These are phyloP conservation scores for Boletellus ananiceps DNA, from an alignment of 768 basidiomycete genomes.

Conservation along the genomic window DNA sequence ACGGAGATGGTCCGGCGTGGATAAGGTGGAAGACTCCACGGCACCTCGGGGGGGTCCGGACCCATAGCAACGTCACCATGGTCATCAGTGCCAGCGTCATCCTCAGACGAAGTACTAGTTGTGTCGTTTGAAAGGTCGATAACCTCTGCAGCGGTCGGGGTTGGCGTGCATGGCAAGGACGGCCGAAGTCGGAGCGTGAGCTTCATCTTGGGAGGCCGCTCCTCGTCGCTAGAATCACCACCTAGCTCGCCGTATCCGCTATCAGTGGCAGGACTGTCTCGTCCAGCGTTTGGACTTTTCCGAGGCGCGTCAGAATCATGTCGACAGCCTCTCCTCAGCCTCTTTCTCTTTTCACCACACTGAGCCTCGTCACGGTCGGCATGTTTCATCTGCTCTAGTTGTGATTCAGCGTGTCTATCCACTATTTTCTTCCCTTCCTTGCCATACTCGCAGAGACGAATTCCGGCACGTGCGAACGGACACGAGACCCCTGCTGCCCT, in stretches of 20 bases:
- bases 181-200: conserved; percentile 60
- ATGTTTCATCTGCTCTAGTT: conserved; percentile 44
- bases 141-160: conserved; percentile 19
- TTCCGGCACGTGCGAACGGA: conserved; percentile 71
- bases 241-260: conserved; percentile 24
- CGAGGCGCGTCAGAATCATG: conserved; percentile 15
- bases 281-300: conserved; percentile 6
- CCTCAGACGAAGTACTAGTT: conserved; percentile 35
- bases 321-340: conserved; percentile 33
- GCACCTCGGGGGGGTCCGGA: conserved; percentile 29
- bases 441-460: conserved; percentile 63
- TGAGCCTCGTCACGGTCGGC: conserved; percentile 30
- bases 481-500: conserved; percentile 71
- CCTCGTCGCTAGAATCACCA: conserved; percentile 30
- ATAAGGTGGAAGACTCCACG: conserved; percentile 52
- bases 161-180: conserved; percentile 25
- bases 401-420: conserved; percentile 25
- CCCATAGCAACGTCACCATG: conserved; percentile 19
- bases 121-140: conserved; percentile 43
- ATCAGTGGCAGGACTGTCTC: conserved; percentile 24
- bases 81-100: conserved; percentile 25
- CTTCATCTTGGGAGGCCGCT: conserved; percentile 58
- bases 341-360: conserved; percentile 45
- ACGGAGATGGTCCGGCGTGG: conserved; percentile 56
- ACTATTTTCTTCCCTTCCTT: conserved; percentile 40